A percentile compares a stretch with the other conserved stretches of the same genome.
phyloP scores from a whole-genome alignment of 2,329 filamentous ascomycete species.

The Rasamsonia emersonii region DNA sequence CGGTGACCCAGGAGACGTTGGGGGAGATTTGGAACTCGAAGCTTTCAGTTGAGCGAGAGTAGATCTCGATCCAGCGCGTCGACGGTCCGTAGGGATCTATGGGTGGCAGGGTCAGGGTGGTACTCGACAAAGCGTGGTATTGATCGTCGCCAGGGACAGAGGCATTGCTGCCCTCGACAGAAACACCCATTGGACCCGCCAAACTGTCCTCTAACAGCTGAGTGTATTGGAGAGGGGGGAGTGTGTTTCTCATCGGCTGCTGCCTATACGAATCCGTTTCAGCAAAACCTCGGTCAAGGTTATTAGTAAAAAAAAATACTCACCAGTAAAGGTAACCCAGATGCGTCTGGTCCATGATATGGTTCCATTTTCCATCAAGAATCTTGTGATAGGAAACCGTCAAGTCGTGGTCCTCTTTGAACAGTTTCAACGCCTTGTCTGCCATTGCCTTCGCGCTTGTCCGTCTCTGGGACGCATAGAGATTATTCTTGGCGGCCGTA shows the following conservation, averaged over 20 bases:
- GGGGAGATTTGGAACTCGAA: slow-evolving; percentile 47
- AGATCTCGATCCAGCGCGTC: slow-evolving; percentile 56
- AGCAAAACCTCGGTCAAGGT: slow-evolving; percentile 34
- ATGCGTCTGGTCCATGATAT: slow-evolving; percentile 52
- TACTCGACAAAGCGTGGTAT: slow-evolving; percentile 47
- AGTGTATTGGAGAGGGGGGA: slow-evolving; percentile 54
- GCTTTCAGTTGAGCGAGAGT: slow-evolving; percentile 46
- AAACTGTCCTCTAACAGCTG: slow-evolving; percentile 48
- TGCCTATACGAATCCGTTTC: slow-evolving; percentile 72
- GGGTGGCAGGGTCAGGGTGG: slow-evolving; percentile 47
- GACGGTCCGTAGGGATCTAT: slow-evolving; percentile 51
- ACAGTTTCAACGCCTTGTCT: slow-evolving; percentile 43
- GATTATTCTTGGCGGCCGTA: slow-evolving; percentile 43
- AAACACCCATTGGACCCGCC: slow-evolving; percentile 56
- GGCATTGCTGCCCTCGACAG: slow-evolving; percentile 57
- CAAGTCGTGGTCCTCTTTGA: slow-evolving; percentile 49
- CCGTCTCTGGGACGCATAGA: slow-evolving; percentile 49
- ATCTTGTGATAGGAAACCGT: slow-evolving; percentile 50
- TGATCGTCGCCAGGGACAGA: slow-evolving; percentile 59
- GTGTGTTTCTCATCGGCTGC: slow-evolving; percentile 58
- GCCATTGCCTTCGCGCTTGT: slow-evolving; percentile 50
- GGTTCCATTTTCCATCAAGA: slow-evolving; percentile 54
- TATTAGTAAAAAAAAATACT: slow-evolving; percentile 20
- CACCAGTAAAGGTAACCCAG: slow-evolving; percentile 44
- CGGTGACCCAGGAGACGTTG: slow-evolving; percentile 42